Percentiles rank a stretch among this genome's conserved stretches.
phyloP scores from a whole-genome alignment of 2,329 filamentous ascomycete genomes.

The Colletotrichum sp. region DNA sequence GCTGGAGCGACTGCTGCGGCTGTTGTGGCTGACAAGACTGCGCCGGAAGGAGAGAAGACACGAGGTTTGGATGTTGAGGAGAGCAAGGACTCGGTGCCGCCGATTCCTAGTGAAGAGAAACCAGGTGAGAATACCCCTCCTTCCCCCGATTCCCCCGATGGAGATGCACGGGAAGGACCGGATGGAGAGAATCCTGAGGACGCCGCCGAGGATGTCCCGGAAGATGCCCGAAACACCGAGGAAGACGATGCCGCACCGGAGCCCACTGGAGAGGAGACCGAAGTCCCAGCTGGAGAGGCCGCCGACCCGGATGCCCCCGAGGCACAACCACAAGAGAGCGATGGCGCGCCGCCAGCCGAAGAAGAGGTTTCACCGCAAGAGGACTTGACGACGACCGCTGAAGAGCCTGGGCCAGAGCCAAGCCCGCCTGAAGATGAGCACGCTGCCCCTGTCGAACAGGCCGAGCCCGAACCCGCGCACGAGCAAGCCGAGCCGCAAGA shows the following conservation, averaged over 20 bases:
- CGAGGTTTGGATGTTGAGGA: constrained; percentile 20
- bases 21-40: not conserved
- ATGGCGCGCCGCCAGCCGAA: not conserved
- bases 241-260: constrained; percentile 5
- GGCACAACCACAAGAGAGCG: not conserved
- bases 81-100: constrained; percentile 21
- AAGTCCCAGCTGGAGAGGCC: not conserved
- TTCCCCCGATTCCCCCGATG: constrained; percentile 29
- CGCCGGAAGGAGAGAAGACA: not conserved
- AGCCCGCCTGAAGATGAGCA: not conserved
- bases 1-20: not conserved
- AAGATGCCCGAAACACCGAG: constrained; percentile 5
- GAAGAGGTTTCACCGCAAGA: not conserved
- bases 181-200: not conserved
- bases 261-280: not conserved
- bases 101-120: constrained; percentile 21
- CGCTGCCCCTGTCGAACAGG: not conserved
- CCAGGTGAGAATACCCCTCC: constrained; percentile 34
- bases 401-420: not conserved
- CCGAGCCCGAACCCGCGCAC: not conserved
- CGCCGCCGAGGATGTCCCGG: not conserved
- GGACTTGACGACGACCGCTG: not conserved
- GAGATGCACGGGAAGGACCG: constrained; percentile 19
- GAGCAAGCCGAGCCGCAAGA: not conserved
- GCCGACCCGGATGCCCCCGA: not conserved